Percentiles rank a stretch among this genome's conserved stretches.
These are phyloP conservation scores for Chondrus crispus DNA, from an alignment of 23 red algal species.

Conservation along the genomic window DNA sequence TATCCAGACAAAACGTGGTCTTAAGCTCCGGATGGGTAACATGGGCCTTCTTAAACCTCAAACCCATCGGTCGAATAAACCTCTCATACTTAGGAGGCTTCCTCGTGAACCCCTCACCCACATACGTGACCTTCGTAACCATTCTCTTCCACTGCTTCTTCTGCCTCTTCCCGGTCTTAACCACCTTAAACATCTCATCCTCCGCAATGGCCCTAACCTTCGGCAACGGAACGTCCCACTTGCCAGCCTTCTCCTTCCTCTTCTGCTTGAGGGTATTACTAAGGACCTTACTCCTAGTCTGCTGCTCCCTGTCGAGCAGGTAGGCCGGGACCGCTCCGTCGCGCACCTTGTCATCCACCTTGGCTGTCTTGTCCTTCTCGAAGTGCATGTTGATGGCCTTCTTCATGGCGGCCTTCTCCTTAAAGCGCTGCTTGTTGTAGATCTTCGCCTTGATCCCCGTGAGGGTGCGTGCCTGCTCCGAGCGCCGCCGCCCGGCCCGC, in stretches of 20 bases:
- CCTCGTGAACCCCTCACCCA: slow-evolving; percentile 91
- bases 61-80: slow-evolving; percentile 95
- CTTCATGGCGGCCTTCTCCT: slow-evolving; percentile 89
- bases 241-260: slow-evolving; percentile 97
- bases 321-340: slow-evolving; percentile 89
- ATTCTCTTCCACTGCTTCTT: slow-evolving; percentile 97
- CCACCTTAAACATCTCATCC: slow-evolving; percentile 97
- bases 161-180: slow-evolving; percentile 92
- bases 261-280: slow-evolving; percentile 98
- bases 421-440: slow-evolving; percentile 85
- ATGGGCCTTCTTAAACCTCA: slow-evolving; percentile 92
- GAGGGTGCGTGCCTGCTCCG: slow-evolving; percentile 51
- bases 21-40: slow-evolving; percentile 99
- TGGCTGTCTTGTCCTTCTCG: slow-evolving; percentile 33
- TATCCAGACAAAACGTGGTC: slow-evolving; percentile 91
- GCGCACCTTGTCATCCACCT: slow-evolving; percentile 22
- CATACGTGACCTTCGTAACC: slow-evolving; percentile 97
- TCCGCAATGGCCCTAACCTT: slow-evolving; percentile 90
- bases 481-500: slow-evolving; percentile 47
- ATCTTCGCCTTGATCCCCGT: slow-evolving; percentile 96
- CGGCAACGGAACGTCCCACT: slow-evolving; percentile 98
- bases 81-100: slow-evolving; percentile 98
- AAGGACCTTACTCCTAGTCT: slow-evolving; percentile 79
- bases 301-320: slow-evolving; percentile 83
- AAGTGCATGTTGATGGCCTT: slow-evolving; percentile 78